Conservation (phyloP, 768 basidiomycete genomes). For the Lactarius vividus region DNA sequence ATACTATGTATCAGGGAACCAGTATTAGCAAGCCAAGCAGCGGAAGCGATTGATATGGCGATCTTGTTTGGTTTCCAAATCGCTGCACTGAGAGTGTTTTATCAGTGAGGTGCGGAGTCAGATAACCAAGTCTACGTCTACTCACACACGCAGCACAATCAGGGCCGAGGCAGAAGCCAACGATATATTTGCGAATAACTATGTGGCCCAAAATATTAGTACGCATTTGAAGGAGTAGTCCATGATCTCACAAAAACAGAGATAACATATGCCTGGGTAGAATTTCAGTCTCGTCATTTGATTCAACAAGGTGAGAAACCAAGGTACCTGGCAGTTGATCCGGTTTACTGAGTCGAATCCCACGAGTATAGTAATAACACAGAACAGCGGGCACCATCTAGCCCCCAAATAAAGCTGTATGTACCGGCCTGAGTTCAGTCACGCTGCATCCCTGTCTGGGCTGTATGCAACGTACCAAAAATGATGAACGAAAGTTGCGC, state of each 20-base stretch:
- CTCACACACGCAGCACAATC: slow-evolving; percentile 21
- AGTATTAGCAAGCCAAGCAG: background rate
- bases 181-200: slow-evolving; percentile 3
- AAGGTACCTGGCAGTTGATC: slow-evolving; percentile 1
- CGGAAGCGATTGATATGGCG: background rate
- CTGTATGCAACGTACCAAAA: background rate
- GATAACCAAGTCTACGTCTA: background rate
- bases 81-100: background rate
- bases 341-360: background rate
- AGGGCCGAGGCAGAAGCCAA: slow-evolving; percentile 15
- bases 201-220: background rate
- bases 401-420: background rate
- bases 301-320: background rate
- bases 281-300: background rate
- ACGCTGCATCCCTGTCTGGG: background rate
- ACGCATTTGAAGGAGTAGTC: too few species aligned
- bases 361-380: background rate
- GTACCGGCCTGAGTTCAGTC: background rate
- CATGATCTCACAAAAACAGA: background rate
- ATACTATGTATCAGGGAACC: background rate
- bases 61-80: slow-evolving; percentile 10
- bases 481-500: background rate
- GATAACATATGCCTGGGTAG: background rate
- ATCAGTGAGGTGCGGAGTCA: background rate
- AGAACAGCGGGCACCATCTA: background rate